These are phyloP conservation scores for Cercospora sp. DNA, from an alignment of 2,329 filamentous ascomycete species.

Conservation along the genomic window DNA sequence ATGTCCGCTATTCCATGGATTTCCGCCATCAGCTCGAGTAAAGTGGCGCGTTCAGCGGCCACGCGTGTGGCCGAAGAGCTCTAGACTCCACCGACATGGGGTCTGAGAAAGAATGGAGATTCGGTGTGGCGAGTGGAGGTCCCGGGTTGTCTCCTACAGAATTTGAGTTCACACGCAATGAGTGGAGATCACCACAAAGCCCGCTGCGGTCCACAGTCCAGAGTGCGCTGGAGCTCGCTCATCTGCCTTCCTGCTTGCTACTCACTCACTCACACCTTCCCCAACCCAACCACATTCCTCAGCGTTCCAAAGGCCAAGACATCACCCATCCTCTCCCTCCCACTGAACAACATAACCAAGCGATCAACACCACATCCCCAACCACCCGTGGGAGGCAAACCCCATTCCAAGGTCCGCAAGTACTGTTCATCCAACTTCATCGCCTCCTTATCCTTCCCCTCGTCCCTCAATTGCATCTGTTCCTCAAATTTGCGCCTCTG, in stretches of 20 bases:
- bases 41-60: neutral
- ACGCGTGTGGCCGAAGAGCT: neutral
- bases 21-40: neutral
- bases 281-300: constrained; percentile 55
- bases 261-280: constrained; percentile 9
- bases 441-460: constrained; percentile 49
- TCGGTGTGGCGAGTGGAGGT: neutral
- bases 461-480: constrained; percentile 47
- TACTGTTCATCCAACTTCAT: constrained; percentile 74
- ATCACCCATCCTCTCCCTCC: constrained; percentile 75
- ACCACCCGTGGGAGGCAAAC: constrained; percentile 90
- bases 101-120: neutral
- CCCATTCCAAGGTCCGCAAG: constrained; percentile 79
- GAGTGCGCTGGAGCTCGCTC: neutral
- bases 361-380: constrained; percentile 95
- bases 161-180: neutral
- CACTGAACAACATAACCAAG: constrained; percentile 86
- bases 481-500: constrained; percentile 80
- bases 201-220: neutral
- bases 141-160: neutral
- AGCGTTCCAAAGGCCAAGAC: constrained; percentile 86
- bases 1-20: neutral
- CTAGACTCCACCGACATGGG: neutral
- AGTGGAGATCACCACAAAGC: neutral
- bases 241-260: neutral